Evolutionary conservation across 2,329 filamentous ascomycete species (phyloP).

Genomic region (Pseudocercospora eumusae): DNA sequence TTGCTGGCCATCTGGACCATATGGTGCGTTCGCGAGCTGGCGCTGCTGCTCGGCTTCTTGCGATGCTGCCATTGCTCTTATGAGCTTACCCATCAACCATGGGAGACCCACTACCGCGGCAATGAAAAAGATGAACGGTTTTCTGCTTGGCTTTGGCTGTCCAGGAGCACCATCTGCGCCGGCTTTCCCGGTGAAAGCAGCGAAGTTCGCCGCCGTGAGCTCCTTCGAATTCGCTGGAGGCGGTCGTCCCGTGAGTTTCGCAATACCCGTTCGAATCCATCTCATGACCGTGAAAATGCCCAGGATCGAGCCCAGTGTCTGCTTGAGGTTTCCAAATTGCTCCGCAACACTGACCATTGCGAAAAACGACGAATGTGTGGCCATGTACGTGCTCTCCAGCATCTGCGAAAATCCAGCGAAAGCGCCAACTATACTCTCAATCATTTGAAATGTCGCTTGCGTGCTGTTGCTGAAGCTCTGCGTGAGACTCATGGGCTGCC

Average conservation of each 20-base stretch:
- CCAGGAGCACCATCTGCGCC: constrained; percentile 60
- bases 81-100: constrained; percentile 96
- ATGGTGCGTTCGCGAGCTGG: constrained; percentile 55
- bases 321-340: constrained; percentile 89
- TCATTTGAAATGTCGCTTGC: constrained; percentile 95
- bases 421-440: constrained; percentile 92
- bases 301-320: constrained; percentile 88
- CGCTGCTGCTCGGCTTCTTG: constrained; percentile 79
- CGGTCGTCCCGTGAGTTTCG: constrained; percentile 88
- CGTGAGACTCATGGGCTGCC: constrained; percentile 92
- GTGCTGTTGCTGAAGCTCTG: constrained; percentile 94
- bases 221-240: constrained; percentile 83
- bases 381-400: constrained; percentile 99
- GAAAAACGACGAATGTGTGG: constrained; percentile 97
- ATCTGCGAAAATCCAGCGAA: constrained; percentile 99
- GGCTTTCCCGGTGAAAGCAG: constrained; percentile 71
- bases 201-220: constrained; percentile 88
- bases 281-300: constrained; percentile 95
- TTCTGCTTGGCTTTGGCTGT: constrained; percentile 77
- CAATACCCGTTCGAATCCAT: constrained; percentile 88
- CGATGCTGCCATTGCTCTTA: constrained; percentile 76
- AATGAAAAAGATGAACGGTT: constrained; percentile 94
- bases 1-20: constrained; percentile 47
- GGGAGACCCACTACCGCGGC: constrained; percentile 92
- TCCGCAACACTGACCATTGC: constrained; percentile 98